Percentiles rank a stretch among this genome's conserved stretches.
Conservation (phyloP, 257 asterid genomes). For the Penstemon davidsonii region DNA sequence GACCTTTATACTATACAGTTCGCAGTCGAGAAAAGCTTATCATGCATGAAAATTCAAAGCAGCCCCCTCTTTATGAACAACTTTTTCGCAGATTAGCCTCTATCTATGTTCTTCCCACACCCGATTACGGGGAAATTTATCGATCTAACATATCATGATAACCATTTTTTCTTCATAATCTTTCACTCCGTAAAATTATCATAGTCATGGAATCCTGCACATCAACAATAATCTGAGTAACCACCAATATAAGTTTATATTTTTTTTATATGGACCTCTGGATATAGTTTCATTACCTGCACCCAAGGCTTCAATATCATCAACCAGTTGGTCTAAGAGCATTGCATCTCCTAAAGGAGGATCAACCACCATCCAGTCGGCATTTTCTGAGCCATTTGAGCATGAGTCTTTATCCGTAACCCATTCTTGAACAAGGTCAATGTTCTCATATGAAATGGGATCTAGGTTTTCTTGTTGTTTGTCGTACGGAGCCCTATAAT, state of each 20-base stretch:
- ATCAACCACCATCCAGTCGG: constrained; percentile 80
- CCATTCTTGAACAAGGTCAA: constrained; percentile 71
- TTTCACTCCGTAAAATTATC: constrained; percentile 67
- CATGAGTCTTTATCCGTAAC: constrained; percentile 50
- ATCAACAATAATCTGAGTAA: constrained; percentile 16
- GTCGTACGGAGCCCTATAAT: constrained; percentile 41
- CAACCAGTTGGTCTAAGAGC: constrained; percentile 53
- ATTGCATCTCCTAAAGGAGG: constrained; percentile 65
- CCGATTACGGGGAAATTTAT: background rate
- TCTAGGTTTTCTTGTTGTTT: constrained; percentile 51
- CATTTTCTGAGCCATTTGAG: constrained; percentile 45
- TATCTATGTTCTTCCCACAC: background rate
- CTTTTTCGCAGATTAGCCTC: background rate
- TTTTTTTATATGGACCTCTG: constrained; percentile 1
- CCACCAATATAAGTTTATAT: background rate
- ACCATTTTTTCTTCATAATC: constrained; percentile 57
- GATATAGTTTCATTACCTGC: constrained; percentile 52
- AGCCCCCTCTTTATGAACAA: too few relatives aligned
- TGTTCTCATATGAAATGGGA: constrained; percentile 64
- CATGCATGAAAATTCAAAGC: background rate
- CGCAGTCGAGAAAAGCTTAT: too few relatives aligned
- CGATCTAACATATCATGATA: background rate
- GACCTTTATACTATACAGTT: background rate
- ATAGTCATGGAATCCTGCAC: constrained; percentile 81
- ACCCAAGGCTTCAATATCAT: constrained; percentile 77